Percentiles rank a stretch among this genome's conserved stretches.
phyloP scores from a whole-genome alignment of 345 rosid genomes.

The Moricandia arvensis region DNA sequence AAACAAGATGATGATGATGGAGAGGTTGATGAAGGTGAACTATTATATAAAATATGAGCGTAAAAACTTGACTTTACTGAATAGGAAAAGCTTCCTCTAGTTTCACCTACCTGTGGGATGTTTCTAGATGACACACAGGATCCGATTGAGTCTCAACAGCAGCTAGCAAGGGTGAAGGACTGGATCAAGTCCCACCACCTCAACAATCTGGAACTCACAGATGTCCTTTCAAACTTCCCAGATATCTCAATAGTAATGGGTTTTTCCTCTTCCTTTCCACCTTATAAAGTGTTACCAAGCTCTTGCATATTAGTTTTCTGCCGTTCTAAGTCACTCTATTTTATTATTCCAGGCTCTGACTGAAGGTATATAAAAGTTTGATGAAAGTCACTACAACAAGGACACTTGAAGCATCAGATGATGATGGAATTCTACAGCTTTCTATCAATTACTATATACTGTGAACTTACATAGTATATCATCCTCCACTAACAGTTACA shows the following conservation, averaged over 20 bases:
- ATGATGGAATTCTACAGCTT: conserved; percentile 3
- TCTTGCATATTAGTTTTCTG: conserved; percentile 11
- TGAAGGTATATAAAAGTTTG: conserved; percentile 60
- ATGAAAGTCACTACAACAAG: background rate
- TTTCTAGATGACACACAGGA: conserved; percentile 76
- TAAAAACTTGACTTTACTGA: background rate
- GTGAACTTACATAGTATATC: conserved; percentile 11
- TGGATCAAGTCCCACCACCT: conserved; percentile 64
- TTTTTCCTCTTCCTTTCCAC: conserved; percentile 4
- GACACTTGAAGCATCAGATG: conserved; percentile 8
- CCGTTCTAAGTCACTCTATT: conserved; percentile 13
- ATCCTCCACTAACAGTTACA: conserved; percentile 17
- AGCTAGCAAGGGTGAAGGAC: conserved; percentile 71
- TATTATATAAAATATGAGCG: background rate
- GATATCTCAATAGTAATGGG: conserved; percentile 72
- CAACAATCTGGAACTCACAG: conserved; percentile 60
- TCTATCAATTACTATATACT: background rate
- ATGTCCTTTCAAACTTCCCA: conserved; percentile 73
- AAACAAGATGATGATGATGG: conserved; percentile 58
- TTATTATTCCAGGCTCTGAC: conserved; percentile 60
- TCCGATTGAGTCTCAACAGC: conserved; percentile 75
- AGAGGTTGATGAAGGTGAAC: conserved; percentile 66
- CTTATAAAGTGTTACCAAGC: conserved; percentile 1
- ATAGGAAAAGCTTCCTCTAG: conserved; percentile 1
- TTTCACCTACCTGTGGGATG: conserved; percentile 13